phyloP scores from a whole-genome alignment of 192 early-diverging fungal genomes.

The Backusella liffmaniae region DNA sequence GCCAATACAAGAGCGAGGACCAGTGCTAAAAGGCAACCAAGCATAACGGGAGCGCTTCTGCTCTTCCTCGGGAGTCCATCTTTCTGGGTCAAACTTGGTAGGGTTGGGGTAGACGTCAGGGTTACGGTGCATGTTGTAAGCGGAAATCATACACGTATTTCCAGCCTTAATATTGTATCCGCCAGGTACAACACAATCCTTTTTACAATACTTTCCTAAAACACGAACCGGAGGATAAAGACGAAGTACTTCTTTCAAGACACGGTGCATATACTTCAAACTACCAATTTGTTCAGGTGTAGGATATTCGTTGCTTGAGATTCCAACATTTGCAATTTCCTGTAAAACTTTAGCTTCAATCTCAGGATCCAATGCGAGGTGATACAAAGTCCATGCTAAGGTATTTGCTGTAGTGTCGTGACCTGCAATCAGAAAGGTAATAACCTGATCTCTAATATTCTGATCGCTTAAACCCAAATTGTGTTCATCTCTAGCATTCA shows the following conservation, averaged over 20 bases:
- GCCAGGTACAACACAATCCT: constrained; percentile 46
- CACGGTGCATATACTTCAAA: constrained; percentile 49
- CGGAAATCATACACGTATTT: constrained; percentile 21
- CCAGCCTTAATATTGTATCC: constrained; percentile 38
- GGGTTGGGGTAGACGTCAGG: constrained; percentile 45
- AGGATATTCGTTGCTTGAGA: constrained; percentile 25
- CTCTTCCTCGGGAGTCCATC: constrained; percentile 51
- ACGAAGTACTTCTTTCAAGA: constrained; percentile 60
- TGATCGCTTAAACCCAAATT: constrained; percentile 36
- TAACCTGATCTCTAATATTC: constrained; percentile 61
- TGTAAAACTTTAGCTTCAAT: constrained; percentile 40
- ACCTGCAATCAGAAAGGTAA: constrained; percentile 64
- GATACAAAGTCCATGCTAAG: constrained; percentile 50
- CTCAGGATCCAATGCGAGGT: constrained; percentile 43
- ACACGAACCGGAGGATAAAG: constrained; percentile 48
- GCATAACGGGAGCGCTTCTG: constrained; percentile 43
- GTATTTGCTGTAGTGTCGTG: constrained; percentile 52
- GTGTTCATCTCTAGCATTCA: constrained; percentile 45
- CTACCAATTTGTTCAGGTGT: constrained; percentile 37
- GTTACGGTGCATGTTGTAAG: constrained; percentile 45
- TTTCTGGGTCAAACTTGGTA: constrained; percentile 50
- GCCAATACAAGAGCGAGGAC: constrained; percentile 57
- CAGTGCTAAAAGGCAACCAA: constrained; percentile 56
- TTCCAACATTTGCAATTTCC: constrained; percentile 49
- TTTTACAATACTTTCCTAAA: constrained; percentile 39